Evolutionary conservation across 163 green algal species (phyloP).

Genomic region (Chlorella variabilis): DNA sequence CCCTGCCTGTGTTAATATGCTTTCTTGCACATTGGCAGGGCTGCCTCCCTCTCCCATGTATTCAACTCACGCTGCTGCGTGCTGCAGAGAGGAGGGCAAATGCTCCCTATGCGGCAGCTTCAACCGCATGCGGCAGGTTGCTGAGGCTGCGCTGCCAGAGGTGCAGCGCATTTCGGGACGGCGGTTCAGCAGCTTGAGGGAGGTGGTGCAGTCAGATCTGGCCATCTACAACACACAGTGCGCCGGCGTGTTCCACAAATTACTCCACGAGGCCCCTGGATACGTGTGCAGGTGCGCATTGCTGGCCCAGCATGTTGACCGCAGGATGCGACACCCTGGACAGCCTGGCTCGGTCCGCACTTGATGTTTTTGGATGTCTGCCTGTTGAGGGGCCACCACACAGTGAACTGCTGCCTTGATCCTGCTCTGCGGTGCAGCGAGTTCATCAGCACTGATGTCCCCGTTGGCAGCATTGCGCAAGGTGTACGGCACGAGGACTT

Average conservation of each 20-base stretch:
- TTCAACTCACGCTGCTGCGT: no score
- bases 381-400: no score
- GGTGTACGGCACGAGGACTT: conserved; percentile 28
- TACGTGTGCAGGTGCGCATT: conserved; percentile 31
- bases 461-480: not conserved
- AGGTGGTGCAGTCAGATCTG: conserved; percentile 12
- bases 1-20: no score
- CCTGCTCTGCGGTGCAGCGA: conserved; percentile 23
- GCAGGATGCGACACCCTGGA: no score
- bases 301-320: no score
- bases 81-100: conserved; percentile 13
- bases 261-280: not conserved
- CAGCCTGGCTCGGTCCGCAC: no score
- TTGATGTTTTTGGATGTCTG: no score
- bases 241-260: conserved; percentile 20
- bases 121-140: conserved; percentile 33
- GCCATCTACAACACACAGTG: conserved; percentile 34
- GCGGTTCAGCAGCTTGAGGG: conserved; percentile 13
- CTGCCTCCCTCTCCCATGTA: no score
- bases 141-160: not conserved
- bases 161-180: not conserved
- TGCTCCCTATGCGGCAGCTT: conserved; percentile 15
- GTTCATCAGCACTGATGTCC: conserved; percentile 22
- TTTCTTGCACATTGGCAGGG: no score
- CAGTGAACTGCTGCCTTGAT: no score